Percentiles rank a stretch among this genome's conserved stretches.
These are phyloP conservation scores for Vitellaria paradoxa DNA, from an alignment of 179 eudicot genomes.

Conservation along the genomic window DNA sequence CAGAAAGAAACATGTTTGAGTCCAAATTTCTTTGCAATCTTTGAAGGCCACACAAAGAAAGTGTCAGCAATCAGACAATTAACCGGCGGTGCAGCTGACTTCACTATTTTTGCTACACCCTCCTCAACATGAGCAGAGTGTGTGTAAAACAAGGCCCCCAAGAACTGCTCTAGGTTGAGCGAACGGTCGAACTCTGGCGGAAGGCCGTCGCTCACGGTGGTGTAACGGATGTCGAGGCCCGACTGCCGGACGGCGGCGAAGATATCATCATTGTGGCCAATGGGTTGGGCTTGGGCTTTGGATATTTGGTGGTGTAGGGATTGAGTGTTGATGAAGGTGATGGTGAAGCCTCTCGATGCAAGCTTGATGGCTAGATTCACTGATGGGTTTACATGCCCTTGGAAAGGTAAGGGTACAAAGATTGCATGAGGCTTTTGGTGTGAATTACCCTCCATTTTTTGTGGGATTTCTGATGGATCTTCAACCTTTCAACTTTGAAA, in stretches of 20 bases:
- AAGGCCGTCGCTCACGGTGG: not conserved
- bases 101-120: constrained; percentile 16
- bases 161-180: constrained; percentile 23
- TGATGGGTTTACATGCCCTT: constrained; percentile 42
- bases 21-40: too few species aligned
- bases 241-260: constrained; percentile 13
- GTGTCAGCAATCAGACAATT: too few species aligned
- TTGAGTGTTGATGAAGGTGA: constrained; percentile 25
- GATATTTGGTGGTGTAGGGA: constrained; percentile 34
- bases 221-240: too few species aligned
- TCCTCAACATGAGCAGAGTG: constrained; percentile 47
- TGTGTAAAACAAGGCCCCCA: constrained; percentile 29
- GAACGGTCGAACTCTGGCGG: constrained; percentile 27
- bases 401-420: constrained; percentile 34
- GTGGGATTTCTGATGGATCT: not conserved
- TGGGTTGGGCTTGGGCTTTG: constrained; percentile 18
- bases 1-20: too few species aligned
- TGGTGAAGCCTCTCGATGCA: constrained; percentile 20
- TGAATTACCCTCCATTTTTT: constrained; percentile 9
- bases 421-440: constrained; percentile 34
- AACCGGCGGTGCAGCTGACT: constrained; percentile 4
- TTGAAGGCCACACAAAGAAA: too few species aligned
- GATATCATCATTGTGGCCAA: constrained; percentile 17
- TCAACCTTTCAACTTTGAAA: too few species aligned
- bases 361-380: constrained; percentile 46